Evolutionary conservation across 1,284 basidiomycete genomes (phyloP).

Genomic region (Fomitopsis palustris): DNA sequence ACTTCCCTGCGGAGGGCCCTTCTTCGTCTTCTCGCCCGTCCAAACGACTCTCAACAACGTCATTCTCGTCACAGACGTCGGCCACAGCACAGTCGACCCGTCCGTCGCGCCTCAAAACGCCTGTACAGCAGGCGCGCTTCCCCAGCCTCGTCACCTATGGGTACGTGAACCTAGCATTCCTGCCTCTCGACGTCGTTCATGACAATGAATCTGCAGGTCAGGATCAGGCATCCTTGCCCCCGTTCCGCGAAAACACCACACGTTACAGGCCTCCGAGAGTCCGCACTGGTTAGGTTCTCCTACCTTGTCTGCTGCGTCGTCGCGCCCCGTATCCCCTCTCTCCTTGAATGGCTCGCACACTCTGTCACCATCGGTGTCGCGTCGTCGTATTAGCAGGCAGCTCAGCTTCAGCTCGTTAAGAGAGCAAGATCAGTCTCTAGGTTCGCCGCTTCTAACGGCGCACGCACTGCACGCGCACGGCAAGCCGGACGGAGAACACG

Average conservation of each 20-base stretch:
- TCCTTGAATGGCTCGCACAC: slow-evolving; percentile 6
- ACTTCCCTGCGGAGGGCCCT: slow-evolving; percentile 11
- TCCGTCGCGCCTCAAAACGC: slow-evolving; percentile 15
- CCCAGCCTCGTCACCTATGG: slow-evolving; percentile 22
- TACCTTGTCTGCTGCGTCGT: slow-evolving; percentile 22
- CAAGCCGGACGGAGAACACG: slow-evolving; percentile 28
- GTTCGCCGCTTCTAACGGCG: slow-evolving; percentile 14
- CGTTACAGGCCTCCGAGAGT: slow-evolving; percentile 27
- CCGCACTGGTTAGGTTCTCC: slow-evolving; percentile 29
- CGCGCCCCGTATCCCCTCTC: slow-evolving; percentile 24
- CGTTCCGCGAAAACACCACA: slow-evolving; percentile 27
- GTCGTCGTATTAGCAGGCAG: slow-evolving; percentile 14
- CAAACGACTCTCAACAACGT: slow-evolving; percentile 13
- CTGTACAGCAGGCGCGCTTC: slow-evolving; percentile 15
- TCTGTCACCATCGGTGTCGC: slow-evolving; percentile 13
- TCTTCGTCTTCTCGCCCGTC: slow-evolving; percentile 8
- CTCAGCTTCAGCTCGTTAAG: slow-evolving; percentile 36
- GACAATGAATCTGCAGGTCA: neutral
- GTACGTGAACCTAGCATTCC: slow-evolving; percentile 12
- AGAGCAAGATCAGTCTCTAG: slow-evolving; percentile 24
- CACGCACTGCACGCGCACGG: slow-evolving; percentile 9
- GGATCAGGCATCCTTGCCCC: slow-evolving; percentile 15
- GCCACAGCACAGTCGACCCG: slow-evolving; percentile 12
- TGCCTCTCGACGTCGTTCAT: neutral
- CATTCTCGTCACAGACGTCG: slow-evolving; percentile 21